These are phyloP conservation scores for Suhomyces sp. DNA, from an alignment of 805 yeast species.

Conservation along the genomic window DNA sequence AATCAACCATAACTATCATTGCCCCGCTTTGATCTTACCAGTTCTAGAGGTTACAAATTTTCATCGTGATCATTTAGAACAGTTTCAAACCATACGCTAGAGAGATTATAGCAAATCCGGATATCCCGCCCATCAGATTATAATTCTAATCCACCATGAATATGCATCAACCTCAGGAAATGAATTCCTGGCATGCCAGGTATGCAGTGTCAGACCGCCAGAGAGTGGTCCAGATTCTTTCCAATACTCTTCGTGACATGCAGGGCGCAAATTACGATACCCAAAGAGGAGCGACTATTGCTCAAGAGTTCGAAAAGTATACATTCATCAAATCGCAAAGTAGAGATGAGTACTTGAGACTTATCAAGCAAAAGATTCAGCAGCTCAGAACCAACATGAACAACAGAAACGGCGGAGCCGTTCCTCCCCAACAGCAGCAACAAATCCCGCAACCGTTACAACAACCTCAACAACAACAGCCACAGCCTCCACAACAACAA, in stretches of 20 bases:
- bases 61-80: background rate
- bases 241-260: conserved; percentile 36
- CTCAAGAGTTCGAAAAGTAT: conserved; percentile 69
- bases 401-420: conserved; percentile 1
- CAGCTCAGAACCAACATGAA: conserved; percentile 23
- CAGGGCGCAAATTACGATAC: conserved; percentile 32
- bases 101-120: background rate
- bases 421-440: conserved; percentile 12
- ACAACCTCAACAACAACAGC: conserved; percentile 16
- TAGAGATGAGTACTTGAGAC: conserved; percentile 53
- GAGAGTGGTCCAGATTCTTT: conserved; percentile 37
- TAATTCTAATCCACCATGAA: conserved; percentile 5
- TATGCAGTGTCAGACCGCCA: conserved; percentile 33
- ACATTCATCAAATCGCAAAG: conserved; percentile 57
- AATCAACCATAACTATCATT: background rate
- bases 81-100: background rate
- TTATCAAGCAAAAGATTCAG: conserved; percentile 38
- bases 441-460: conserved; percentile 18
- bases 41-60: background rate
- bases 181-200: conserved; percentile 25
- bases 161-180: conserved; percentile 20
- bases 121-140: background rate
- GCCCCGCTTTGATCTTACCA: background rate
- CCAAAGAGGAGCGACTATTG: conserved; percentile 41
- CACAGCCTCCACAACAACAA: conserved; percentile 1